A percentile compares a stretch with the other conserved stretches of the same genome.
Evolutionary conservation across 1,139 yeast genomes (phyloP).

Genomic region (Wickerhamiella infanticola): DNA sequence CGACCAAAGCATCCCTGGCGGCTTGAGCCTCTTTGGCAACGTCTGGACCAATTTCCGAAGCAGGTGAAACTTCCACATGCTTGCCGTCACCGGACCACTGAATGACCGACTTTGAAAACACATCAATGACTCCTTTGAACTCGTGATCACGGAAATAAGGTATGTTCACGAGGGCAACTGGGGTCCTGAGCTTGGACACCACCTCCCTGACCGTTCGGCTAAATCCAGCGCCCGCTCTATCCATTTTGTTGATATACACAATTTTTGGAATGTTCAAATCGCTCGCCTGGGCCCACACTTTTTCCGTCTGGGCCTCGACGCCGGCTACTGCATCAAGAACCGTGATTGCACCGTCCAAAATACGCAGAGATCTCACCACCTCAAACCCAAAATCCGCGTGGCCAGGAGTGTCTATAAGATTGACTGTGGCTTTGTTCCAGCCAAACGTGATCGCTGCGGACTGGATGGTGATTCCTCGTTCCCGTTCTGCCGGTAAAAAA

Average conservation of each 20-base stretch:
- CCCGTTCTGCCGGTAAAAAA: constrained; percentile 75
- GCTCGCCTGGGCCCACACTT: constrained; percentile 84
- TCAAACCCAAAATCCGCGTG: constrained; percentile 97
- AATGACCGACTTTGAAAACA: constrained; percentile 42
- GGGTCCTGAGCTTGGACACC: constrained; percentile 58
- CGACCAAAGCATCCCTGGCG: constrained; percentile 64
- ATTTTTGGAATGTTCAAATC: constrained; percentile 54
- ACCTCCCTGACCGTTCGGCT: constrained; percentile 80
- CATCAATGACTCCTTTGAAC: constrained; percentile 74
- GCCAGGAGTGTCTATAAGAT: constrained; percentile 93
- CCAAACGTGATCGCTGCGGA: constrained; percentile 90
- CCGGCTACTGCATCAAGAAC: constrained; percentile 95
- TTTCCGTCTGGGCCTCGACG: constrained; percentile 95
- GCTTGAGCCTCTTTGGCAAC: constrained; percentile 20
- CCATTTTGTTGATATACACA: constrained; percentile 87
- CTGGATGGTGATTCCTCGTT: constrained; percentile 90
- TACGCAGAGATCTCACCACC: constrained; percentile 76
- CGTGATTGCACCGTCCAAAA: constrained; percentile 85
- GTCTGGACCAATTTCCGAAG: constrained; percentile 23
- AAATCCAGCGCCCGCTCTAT: constrained; percentile 88
- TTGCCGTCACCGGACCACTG: constrained; percentile 51
- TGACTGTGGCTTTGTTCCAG: constrained; percentile 66
- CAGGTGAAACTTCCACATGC: constrained; percentile 31
- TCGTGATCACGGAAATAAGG: constrained; percentile 49
- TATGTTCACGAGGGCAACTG: constrained; percentile 59